Percentiles rank a stretch among this genome's conserved stretches.
phyloP scores from a whole-genome alignment of 768 basidiomycete genomes.

The Lactarius evosmus region DNA sequence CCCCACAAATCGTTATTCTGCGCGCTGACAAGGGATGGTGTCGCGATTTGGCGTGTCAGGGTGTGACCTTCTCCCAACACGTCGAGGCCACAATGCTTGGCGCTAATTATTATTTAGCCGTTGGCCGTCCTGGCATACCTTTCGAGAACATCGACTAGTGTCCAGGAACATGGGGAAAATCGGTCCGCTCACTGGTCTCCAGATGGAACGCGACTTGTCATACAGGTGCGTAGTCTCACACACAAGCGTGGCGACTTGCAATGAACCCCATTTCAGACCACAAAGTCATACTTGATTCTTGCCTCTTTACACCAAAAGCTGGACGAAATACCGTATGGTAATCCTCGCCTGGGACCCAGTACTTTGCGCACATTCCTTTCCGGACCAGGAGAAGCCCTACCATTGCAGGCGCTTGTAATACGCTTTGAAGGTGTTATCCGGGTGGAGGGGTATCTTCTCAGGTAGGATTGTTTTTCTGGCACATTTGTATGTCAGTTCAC shows the following conservation, averaged over 20 bases:
- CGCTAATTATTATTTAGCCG: slow-evolving; percentile 46
- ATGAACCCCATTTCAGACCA: slow-evolving; percentile 51
- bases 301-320: slow-evolving; percentile 59
- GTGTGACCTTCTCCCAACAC: slow-evolving; percentile 40
- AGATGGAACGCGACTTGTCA: slow-evolving; percentile 73
- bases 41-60: slow-evolving; percentile 80
- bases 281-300: slow-evolving; percentile 74
- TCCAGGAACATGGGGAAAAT: slow-evolving; percentile 84
- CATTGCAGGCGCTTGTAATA: slow-evolving; percentile 63
- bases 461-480: slow-evolving; percentile 41
- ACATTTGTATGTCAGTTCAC: slow-evolving; percentile 15
- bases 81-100: slow-evolving; percentile 17
- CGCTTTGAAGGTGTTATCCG: slow-evolving; percentile 80
- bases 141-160: slow-evolving; percentile 69
- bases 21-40: slow-evolving; percentile 62
- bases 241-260: neutral
- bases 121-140: slow-evolving; percentile 69
- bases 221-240: slow-evolving; percentile 54
- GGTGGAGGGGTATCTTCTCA: slow-evolving; percentile 69
- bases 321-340: slow-evolving; percentile 53
- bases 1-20: slow-evolving; percentile 78
- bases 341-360: slow-evolving; percentile 47
- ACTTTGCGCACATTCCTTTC: slow-evolving; percentile 68
- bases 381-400: slow-evolving; percentile 76
- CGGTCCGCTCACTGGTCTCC: slow-evolving; percentile 73